These are phyloP conservation scores for Penicillium goetzii DNA, from an alignment of 495 filamentous ascomycete species.

Conservation along the genomic window DNA sequence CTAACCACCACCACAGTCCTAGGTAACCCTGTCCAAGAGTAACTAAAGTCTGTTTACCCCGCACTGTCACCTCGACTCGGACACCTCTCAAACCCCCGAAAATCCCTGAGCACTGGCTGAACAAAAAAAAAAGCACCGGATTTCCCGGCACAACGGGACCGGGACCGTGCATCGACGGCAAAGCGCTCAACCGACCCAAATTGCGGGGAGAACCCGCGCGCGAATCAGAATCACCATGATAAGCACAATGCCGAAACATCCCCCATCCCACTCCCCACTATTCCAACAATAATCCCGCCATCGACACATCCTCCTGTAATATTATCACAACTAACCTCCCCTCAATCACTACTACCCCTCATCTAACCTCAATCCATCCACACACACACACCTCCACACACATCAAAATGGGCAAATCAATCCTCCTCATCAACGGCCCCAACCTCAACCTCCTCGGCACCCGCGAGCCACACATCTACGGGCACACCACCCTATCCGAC, in stretches of 20 bases:
- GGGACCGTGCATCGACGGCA: conserved; percentile 17
- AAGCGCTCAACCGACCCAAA: conserved; percentile 30
- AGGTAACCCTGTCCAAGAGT: too few relatives aligned
- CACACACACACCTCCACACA: not conserved
- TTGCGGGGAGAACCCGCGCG: conserved; percentile 18
- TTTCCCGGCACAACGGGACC: not conserved
- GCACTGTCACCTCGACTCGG: not conserved
- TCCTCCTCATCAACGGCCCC: conserved; percentile 79
- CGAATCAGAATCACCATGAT: conserved; percentile 2
- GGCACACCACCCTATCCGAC: conserved; percentile 62
- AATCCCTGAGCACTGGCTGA: not conserved
- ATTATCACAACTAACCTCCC: not conserved
- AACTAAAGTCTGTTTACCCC: not conserved
- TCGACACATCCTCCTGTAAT: not conserved
- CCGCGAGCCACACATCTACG: conserved; percentile 72
- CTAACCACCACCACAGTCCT: not conserved
- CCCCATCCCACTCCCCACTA: not conserved
- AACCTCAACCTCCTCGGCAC: conserved; percentile 80
- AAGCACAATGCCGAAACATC: not conserved
- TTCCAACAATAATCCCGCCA: not conserved
- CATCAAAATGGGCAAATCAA: conserved; percentile 48
- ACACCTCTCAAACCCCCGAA: not conserved
- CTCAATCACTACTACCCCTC: not conserved
- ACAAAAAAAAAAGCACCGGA: not conserved
- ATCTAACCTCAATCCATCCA: not conserved